phyloP scores from a whole-genome alignment of 2,329 filamentous ascomycete species.

The Zymoseptoria pseudotritici region DNA sequence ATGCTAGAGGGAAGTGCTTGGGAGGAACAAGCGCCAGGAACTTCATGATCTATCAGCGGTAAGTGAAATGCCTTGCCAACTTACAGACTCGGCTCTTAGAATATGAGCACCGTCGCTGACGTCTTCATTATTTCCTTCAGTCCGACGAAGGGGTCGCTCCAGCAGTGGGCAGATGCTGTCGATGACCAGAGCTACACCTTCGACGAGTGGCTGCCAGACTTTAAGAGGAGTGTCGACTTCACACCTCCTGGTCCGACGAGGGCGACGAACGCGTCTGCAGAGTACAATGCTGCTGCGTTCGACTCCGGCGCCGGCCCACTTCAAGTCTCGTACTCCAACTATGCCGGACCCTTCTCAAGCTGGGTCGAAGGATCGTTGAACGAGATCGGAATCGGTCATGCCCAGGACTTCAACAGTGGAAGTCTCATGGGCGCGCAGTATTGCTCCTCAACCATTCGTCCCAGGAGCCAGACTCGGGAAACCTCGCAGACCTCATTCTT shows the following conservation, averaged over 20 bases:
- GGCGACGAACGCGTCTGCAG: conserved; percentile 7
- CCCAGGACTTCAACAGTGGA: conserved; percentile 12
- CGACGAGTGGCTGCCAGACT: conserved; percentile 23
- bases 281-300: conserved; percentile 12
- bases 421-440: conserved; percentile 13
- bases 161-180: conserved; percentile 28
- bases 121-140: neutral
- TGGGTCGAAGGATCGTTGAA: conserved; percentile 8
- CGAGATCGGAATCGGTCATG: conserved; percentile 9
- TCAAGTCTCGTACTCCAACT: conserved; percentile 27
- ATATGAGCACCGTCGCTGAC: neutral
- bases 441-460: conserved; percentile 11
- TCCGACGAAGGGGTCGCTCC: conserved; percentile 3
- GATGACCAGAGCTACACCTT: conserved; percentile 28
- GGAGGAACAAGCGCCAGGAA: conserved; percentile 25
- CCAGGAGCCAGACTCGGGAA: conserved; percentile 12
- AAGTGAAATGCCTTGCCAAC: neutral
- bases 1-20: conserved; percentile 25
- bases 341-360: conserved; percentile 9
- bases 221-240: conserved; percentile 19
- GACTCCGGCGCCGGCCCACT: conserved; percentile 23
- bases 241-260: conserved; percentile 12
- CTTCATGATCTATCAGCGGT: conserved; percentile 15
- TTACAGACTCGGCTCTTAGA: neutral
- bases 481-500: conserved; percentile 25